A percentile compares a stretch with the other conserved stretches of the same genome.
Conservation (phyloP, 208 protist species). For the Leishmania arabica region DNA sequence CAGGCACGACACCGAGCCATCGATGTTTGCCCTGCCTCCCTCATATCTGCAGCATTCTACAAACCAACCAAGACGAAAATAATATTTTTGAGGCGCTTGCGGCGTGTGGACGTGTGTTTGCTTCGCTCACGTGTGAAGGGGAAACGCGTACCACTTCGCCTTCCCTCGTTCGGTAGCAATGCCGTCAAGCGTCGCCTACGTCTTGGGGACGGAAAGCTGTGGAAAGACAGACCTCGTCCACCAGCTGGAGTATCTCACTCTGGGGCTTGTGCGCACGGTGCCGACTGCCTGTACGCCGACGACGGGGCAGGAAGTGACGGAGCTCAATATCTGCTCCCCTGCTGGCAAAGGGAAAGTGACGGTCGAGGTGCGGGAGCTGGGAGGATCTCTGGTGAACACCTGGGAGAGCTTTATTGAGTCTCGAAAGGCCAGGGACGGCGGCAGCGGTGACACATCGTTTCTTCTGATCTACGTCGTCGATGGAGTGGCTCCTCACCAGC, state of each 20-base stretch:
- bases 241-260: conserved; percentile 45
- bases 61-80: neutral
- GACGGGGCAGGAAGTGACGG: conserved; percentile 66
- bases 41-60: neutral
- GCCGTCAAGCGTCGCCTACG: conserved; percentile 40
- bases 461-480: conserved; percentile 77
- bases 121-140: neutral
- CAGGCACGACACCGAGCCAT: neutral
- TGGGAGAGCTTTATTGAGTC: conserved; percentile 74
- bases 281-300: conserved; percentile 50
- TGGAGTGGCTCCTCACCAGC: conserved; percentile 53
- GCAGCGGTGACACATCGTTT: conserved; percentile 10
- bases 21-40: neutral
- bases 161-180: conserved; percentile 7
- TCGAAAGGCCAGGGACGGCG: conserved; percentile 28
- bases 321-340: conserved; percentile 26
- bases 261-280: conserved; percentile 24
- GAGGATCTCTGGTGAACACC: conserved; percentile 48
- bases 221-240: conserved; percentile 78
- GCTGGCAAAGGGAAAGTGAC: conserved; percentile 11
- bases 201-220: conserved; percentile 62
- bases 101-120: neutral
- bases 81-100: neutral
- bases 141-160: neutral
- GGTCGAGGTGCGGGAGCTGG: conserved; percentile 73